These are phyloP conservation scores for Crithidia thermophila DNA, from an alignment of 208 protist genomes.

Conservation along the genomic window DNA sequence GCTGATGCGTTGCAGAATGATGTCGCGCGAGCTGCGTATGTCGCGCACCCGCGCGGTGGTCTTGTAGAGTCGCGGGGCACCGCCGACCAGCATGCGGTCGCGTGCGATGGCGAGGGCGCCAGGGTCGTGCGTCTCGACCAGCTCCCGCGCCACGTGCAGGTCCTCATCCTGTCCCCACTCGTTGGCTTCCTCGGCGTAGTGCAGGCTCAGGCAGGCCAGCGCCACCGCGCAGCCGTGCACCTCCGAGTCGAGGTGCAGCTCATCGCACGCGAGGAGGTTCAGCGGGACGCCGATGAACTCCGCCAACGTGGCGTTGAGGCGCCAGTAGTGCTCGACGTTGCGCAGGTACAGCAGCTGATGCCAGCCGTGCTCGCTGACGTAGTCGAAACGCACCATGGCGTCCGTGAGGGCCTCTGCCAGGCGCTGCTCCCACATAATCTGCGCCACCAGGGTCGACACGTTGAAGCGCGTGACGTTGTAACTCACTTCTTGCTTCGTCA, in stretches of 20 bases:
- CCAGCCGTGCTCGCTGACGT: constrained; percentile 82
- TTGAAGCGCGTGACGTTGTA: constrained; percentile 56
- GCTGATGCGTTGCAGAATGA: constrained; percentile 57
- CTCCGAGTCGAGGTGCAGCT: constrained; percentile 61
- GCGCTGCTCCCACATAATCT: constrained; percentile 76
- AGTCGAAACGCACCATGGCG: constrained; percentile 68
- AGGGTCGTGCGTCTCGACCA: constrained; percentile 52
- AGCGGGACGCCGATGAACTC: constrained; percentile 73
- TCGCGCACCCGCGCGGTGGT: constrained; percentile 48
- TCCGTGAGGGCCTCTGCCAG: constrained; percentile 57
- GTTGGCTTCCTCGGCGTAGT: constrained; percentile 71
- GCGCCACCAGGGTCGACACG: constrained; percentile 55
- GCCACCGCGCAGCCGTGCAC: constrained; percentile 86
- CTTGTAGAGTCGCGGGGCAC: constrained; percentile 38
- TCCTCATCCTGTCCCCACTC: constrained; percentile 73
- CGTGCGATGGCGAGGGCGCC: constrained; percentile 49
- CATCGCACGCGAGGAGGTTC: constrained; percentile 37
- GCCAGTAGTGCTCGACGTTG: constrained; percentile 80
- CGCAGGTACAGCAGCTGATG: constrained; percentile 87
- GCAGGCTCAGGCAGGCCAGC: constrained; percentile 74
- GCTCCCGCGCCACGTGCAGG: constrained; percentile 50
- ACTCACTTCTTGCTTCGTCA: constrained; percentile 47
- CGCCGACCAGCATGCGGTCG: constrained; percentile 60
- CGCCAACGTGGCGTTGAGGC: constrained; percentile 69
- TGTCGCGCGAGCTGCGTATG: constrained; percentile 61